Evolutionary conservation across 768 basidiomycete species (phyloP).

Genomic region (Phaeotremella skinneri): DNA sequence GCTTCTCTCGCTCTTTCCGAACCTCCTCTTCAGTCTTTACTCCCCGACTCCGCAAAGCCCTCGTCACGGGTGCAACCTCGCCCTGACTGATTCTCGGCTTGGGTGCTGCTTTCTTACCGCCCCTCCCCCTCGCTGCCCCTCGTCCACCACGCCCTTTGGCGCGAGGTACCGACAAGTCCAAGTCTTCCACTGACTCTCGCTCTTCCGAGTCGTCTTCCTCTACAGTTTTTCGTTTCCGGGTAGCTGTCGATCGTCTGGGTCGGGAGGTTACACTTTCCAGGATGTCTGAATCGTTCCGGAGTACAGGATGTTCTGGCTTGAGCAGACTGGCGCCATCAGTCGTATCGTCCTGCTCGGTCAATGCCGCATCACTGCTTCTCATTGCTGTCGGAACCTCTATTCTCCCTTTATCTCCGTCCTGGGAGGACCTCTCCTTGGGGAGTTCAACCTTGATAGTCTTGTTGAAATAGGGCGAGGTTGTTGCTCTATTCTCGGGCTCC

Average conservation of each 20-base stretch:
- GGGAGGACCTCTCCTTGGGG: too few relatives aligned
- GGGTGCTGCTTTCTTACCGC: constrained; percentile 27
- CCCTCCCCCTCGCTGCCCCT: background rate
- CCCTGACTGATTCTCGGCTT: constrained; percentile 1
- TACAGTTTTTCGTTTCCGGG: background rate
- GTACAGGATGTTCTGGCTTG: too few relatives aligned
- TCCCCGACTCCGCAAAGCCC: constrained; percentile 63
- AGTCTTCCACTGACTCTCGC: too few relatives aligned
- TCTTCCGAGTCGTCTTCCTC: background rate
- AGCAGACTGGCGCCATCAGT: too few relatives aligned
- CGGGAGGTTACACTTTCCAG: too few relatives aligned
- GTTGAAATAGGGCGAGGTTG: constrained; percentile 1
- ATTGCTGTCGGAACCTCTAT: too few relatives aligned
- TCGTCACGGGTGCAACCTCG: constrained; percentile 51
- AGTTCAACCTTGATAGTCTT: constrained; percentile 3
- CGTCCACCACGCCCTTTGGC: constrained; percentile 4
- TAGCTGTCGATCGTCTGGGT: background rate
- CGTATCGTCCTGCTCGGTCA: too few relatives aligned
- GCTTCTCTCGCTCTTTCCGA: constrained; percentile 58
- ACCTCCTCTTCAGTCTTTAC: constrained; percentile 59
- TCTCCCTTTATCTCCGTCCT: too few relatives aligned
- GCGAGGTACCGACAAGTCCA: too few relatives aligned
- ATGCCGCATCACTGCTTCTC: too few relatives aligned
- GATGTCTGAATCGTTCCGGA: too few relatives aligned
- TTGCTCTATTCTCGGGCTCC: background rate